phyloP scores from a whole-genome alignment of 495 filamentous ascomycete genomes.

The Immersiella caudata region DNA sequence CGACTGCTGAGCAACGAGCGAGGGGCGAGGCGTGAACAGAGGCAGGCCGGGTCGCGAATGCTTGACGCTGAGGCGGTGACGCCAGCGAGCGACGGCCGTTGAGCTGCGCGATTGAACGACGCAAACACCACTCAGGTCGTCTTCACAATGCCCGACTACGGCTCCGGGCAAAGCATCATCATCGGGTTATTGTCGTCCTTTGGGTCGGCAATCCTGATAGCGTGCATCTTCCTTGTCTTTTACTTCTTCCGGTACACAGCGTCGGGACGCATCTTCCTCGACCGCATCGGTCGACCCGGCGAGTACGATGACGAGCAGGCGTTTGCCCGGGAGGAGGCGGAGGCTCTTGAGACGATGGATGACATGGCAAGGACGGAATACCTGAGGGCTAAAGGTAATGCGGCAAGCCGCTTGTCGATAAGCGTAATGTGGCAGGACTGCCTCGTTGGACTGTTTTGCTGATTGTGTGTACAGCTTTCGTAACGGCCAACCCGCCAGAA shows the following conservation, averaged over 20 bases:
- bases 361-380: constrained; percentile 90
- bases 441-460: not conserved
- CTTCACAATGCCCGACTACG: constrained; percentile 33
- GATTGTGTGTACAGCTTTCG: constrained; percentile 65
- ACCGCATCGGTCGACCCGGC: constrained; percentile 89
- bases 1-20: not conserved
- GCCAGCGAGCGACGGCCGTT: constrained; percentile 29
- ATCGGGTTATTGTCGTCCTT: constrained; percentile 97
- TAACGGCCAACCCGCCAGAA: constrained; percentile 92
- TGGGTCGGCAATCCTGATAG: constrained; percentile 83
- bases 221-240: constrained; percentile 77
- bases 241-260: constrained; percentile 94
- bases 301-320: constrained; percentile 98
- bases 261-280: constrained; percentile 87
- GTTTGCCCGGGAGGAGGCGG: constrained; percentile 87
- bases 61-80: constrained; percentile 25
- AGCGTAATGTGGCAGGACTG: not conserved
- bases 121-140: not conserved
- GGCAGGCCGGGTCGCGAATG: constrained; percentile 20
- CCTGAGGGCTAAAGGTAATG: constrained; percentile 87
- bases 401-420: no score
- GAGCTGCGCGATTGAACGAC: constrained; percentile 20
- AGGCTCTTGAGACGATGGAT: constrained; percentile 94
- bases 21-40: not conserved
- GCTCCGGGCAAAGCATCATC: constrained; percentile 66